These are phyloP conservation scores for Dispira simplex DNA, from an alignment of 192 early-diverging fungal genomes.

Conservation along the genomic window DNA sequence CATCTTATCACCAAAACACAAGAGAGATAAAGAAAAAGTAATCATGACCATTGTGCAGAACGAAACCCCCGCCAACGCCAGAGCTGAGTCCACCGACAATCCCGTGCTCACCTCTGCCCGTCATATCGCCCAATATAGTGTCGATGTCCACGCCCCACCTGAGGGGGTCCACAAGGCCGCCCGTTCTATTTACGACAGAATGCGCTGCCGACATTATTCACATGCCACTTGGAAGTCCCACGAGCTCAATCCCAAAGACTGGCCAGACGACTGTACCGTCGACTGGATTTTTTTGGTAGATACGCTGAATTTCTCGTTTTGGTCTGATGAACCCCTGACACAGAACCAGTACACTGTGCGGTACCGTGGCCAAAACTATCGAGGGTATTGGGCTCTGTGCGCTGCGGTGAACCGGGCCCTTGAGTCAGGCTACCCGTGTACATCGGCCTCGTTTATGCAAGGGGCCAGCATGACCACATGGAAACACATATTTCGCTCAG, in stretches of 20 bases:
- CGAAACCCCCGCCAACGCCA: too few relatives aligned
- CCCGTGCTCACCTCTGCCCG: too few relatives aligned
- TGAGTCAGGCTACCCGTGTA: slow-evolving; percentile 40
- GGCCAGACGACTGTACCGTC: slow-evolving; percentile 23
- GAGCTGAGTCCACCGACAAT: too few relatives aligned
- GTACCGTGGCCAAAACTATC: slow-evolving; percentile 36
- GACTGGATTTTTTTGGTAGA: slow-evolving; percentile 79
- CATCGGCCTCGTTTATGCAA: slow-evolving; percentile 27
- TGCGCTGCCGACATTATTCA: slow-evolving; percentile 42
- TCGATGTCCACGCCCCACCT: too few relatives aligned
- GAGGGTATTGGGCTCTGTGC: slow-evolving; percentile 72
- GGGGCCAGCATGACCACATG: slow-evolving; percentile 17
- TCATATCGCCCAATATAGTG: too few relatives aligned
- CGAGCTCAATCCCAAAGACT: slow-evolving; percentile 41
- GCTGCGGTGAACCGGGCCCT: slow-evolving; percentile 58
- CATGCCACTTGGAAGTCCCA: slow-evolving; percentile 45
- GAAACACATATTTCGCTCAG: slow-evolving; percentile 41
- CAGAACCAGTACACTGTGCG: slow-evolving; percentile 38
- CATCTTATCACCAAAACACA: too few relatives aligned
- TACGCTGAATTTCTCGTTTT: slow-evolving; percentile 77
- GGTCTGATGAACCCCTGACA: slow-evolving; percentile 33
- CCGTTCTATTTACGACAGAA: slow-evolving; percentile 14
- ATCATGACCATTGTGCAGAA: too few relatives aligned
- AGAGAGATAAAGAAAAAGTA: too few relatives aligned
- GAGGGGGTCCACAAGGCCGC: too few relatives aligned